Evolutionary conservation across 2,329 filamentous ascomycete species (phyloP).

Genomic region (Aspergillus glaucus): DNA sequence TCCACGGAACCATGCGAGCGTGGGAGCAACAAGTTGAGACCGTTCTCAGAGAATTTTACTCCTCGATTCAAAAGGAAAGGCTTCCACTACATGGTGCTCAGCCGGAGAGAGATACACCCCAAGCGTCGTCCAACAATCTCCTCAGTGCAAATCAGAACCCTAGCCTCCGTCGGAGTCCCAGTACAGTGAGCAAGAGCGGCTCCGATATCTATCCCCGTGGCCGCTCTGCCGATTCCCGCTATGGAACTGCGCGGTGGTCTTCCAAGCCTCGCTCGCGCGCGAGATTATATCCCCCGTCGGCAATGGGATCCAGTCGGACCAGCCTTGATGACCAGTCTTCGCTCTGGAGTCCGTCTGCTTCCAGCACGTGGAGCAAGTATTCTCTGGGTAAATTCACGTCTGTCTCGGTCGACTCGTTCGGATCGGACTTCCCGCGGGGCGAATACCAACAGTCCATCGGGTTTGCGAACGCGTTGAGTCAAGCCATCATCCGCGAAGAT

Average conservation of each 20-base stretch:
- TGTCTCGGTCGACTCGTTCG: conserved; percentile 86
- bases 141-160: conserved; percentile 57
- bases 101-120: conserved; percentile 34
- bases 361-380: conserved; percentile 93
- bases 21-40: conserved; percentile 88
- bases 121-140: conserved; percentile 51
- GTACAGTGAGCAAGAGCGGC: conserved; percentile 84
- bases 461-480: conserved; percentile 92
- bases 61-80: conserved; percentile 78
- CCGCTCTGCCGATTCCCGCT: conserved; percentile 60
- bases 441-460: conserved; percentile 96
- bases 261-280: conserved; percentile 81
- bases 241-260: conserved; percentile 65
- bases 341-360: conserved; percentile 83
- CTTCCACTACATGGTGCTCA: conserved; percentile 76
- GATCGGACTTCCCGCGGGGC: conserved; percentile 64
- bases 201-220: conserved; percentile 71
- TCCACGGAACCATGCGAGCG: conserved; percentile 65
- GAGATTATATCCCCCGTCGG: conserved; percentile 67
- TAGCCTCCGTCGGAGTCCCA: conserved; percentile 78
- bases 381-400: conserved; percentile 86
- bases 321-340: conserved; percentile 88
- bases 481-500: conserved; percentile 87
- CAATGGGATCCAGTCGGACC: conserved; percentile 82
- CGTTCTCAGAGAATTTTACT: conserved; percentile 89